phyloP scores from a whole-genome alignment of 140 eudicot genomes.

The Ambrosia hybrid region DNA sequence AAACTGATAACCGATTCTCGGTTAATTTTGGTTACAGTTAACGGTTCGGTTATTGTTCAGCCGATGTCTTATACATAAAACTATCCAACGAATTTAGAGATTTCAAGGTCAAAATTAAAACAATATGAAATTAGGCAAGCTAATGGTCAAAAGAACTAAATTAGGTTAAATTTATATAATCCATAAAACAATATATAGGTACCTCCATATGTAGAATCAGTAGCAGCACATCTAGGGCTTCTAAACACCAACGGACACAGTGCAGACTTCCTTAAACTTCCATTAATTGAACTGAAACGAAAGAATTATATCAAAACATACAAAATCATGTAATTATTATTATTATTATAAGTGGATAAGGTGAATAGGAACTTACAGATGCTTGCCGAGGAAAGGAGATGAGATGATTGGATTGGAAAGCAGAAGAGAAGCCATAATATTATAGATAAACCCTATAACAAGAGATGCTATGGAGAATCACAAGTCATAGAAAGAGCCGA shows the following conservation, averaged over 20 bases:
- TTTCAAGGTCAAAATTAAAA: background rate
- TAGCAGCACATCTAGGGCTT: constrained; percentile 60
- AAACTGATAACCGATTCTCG: too few relatives aligned
- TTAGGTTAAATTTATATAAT: constrained; percentile 16
- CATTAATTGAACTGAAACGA: constrained; percentile 41
- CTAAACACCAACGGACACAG: constrained; percentile 26
- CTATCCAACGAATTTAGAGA: background rate
- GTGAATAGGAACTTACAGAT: constrained; percentile 46
- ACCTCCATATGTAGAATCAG: constrained; percentile 71
- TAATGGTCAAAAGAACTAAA: constrained; percentile 15
- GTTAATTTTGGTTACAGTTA: too few relatives aligned
- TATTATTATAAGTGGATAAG: constrained; percentile 16
- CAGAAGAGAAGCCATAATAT: constrained; percentile 48
- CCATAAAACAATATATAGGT: background rate
- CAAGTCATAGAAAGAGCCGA: constrained; percentile 28
- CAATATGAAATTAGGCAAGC: background rate
- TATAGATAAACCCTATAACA: constrained; percentile 15
- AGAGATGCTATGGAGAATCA: constrained; percentile 12
- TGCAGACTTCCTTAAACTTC: constrained; percentile 33
- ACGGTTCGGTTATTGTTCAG: too few relatives aligned
- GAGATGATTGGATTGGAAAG: constrained; percentile 48
- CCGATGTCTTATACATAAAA: too few relatives aligned
- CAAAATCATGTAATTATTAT: background rate
- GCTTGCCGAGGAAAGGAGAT: constrained; percentile 57
- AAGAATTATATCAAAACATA: background rate